Evolutionary conservation across 2,329 filamentous ascomycete genomes (phyloP), one percentile per base, ranked within the genome.

Genomic region (Dothiorella sarmentorum): DNA sequence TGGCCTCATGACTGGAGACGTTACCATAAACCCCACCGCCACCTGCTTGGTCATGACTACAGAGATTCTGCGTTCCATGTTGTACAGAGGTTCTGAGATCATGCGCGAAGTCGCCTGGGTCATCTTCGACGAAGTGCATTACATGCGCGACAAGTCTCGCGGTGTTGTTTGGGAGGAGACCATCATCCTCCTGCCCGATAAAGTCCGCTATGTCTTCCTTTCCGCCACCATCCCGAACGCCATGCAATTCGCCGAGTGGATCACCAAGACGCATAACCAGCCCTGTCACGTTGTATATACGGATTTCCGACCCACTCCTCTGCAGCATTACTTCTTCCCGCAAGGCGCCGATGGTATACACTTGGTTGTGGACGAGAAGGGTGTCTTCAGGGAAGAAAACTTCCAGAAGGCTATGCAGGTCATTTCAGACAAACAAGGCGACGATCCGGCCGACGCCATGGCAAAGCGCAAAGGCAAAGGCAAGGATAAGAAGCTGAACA

Each of bases 71-170:
- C 88, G 94, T 49, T 97, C 93, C 17, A 99, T 99, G 94, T 73
- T 99, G 76, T 99, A 99, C 75, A 85, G 94, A 65, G 94, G 94
- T 61, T 97, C 94, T 0, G 94, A 99, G 77, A 97, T 99, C 64
- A 99, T 99, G 93, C 91, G 94, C 65, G 94, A 99, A 78, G 95
- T 99, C 1, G 92, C 89, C 13, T 99, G 94, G 94, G 95, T 99
- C 1, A 81, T 99, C 2, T 99, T 99, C 67, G 94, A 99, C 75
- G 94, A 99, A 75, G 96, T 99, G 62, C 94, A 99, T 75, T 99
- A 99, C 76, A 88, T 99, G 85, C 86, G 94, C 69, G 94, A 99
- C 75, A 95, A 95, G 75, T 80, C 85, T 52, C 84, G 94, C 75
- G 94, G 94, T 79, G 94, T 99, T 0, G 94, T 99, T 2, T 99